phyloP scores from a whole-genome alignment of 768 basidiomycete species.

The Naematelia aurantialba region DNA sequence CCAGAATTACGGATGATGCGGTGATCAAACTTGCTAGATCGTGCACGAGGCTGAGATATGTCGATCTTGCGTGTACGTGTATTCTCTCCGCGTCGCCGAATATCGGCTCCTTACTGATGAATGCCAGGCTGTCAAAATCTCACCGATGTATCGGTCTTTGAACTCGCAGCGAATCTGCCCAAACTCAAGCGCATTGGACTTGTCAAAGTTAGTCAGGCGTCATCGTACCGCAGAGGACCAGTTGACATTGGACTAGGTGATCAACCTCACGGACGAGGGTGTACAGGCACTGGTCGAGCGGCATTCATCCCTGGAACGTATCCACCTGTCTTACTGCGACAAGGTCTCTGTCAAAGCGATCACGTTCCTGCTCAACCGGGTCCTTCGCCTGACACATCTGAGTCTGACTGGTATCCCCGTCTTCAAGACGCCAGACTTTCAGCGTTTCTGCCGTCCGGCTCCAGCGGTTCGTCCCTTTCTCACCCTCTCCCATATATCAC shows the following conservation, averaged over 20 bases:
- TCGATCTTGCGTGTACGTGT: slow-evolving; percentile 88
- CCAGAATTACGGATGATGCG: slow-evolving; percentile 80
- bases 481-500: not conserved
- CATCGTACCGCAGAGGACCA: not conserved
- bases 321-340: slow-evolving; percentile 96
- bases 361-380: slow-evolving; percentile 78
- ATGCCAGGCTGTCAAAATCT: slow-evolving; percentile 73
- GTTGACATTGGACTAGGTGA: slow-evolving; percentile 52
- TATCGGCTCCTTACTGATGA: not conserved
- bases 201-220: slow-evolving; percentile 64
- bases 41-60: slow-evolving; percentile 86
- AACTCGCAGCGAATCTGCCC: slow-evolving; percentile 71
- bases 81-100: not conserved
- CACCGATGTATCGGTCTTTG: slow-evolving; percentile 91
- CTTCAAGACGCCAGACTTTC: slow-evolving; percentile 78
- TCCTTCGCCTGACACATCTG: slow-evolving; percentile 88
- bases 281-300: slow-evolving; percentile 82
- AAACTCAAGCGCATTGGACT: slow-evolving; percentile 92
- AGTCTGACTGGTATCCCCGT: slow-evolving; percentile 95
- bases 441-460: slow-evolving; percentile 81
- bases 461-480: slow-evolving; percentile 63
- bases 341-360: slow-evolving; percentile 88
- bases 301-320: slow-evolving; percentile 81
- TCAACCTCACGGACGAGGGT: slow-evolving; percentile 87
- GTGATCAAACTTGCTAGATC: slow-evolving; percentile 75